phyloP scores from a whole-genome alignment of 306 rosid genomes.

The Clitoria ternatea region DNA sequence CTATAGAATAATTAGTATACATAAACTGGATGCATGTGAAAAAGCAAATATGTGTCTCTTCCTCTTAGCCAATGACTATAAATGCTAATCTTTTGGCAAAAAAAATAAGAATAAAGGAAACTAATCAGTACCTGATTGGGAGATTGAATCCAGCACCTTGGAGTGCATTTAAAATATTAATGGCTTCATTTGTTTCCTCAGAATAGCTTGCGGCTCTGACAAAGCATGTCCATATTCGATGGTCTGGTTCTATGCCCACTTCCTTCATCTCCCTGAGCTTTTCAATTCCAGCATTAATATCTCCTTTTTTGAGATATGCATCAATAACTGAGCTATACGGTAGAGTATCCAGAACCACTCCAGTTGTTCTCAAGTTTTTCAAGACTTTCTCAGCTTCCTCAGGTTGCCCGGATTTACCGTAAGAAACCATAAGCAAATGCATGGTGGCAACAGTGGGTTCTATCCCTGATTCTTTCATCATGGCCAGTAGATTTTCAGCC shows the following conservation, averaged over 20 bases:
- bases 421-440: conserved; percentile 95
- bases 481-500: conserved; percentile 64
- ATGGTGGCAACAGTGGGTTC: conserved; percentile 86
- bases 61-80: background rate
- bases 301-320: conserved; percentile 75
- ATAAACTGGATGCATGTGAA: background rate
- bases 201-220: conserved; percentile 85
- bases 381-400: conserved; percentile 88
- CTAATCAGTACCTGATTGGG: conserved; percentile 65
- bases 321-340: conserved; percentile 87
- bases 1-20: conserved; percentile 37
- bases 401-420: conserved; percentile 83
- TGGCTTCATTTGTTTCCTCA: conserved; percentile 47
- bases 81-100: background rate
- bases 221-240: conserved; percentile 97
- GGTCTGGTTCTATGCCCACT: conserved; percentile 68
- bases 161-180: conserved; percentile 62
- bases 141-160: conserved; percentile 64
- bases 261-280: conserved; percentile 71
- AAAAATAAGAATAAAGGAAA: background rate
- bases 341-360: conserved; percentile 56
- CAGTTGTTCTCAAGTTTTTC: conserved; percentile 61
- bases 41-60: background rate
- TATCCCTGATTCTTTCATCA: conserved; percentile 85
- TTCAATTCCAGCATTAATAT: conserved; percentile 57